Percentiles rank a stretch among this genome's conserved stretches.
These are phyloP conservation scores for Phytophthora vignae DNA, from an alignment of 352 stramenopile genomes.

Conservation along the genomic window DNA sequence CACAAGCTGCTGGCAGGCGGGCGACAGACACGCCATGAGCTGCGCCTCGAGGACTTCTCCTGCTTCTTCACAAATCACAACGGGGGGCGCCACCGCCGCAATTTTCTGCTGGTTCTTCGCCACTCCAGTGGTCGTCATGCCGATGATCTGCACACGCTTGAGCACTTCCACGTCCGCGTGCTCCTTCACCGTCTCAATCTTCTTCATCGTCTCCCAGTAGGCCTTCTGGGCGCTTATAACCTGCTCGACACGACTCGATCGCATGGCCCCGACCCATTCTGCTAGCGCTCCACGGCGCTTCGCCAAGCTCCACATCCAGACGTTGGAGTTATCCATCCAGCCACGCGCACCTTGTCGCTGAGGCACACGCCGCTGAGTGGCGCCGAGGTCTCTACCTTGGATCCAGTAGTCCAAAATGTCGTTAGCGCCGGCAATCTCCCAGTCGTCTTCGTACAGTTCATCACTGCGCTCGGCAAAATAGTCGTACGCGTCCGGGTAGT, in stretches of 20 bases:
- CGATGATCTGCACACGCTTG: constrained; percentile 63
- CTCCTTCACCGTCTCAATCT: constrained; percentile 41
- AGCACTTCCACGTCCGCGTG: constrained; percentile 43
- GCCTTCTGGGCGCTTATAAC: constrained; percentile 42
- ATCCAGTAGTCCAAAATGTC: constrained; percentile 57
- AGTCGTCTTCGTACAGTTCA: constrained; percentile 37
- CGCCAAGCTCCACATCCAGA: constrained; percentile 43
- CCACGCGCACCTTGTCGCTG: constrained; percentile 12
- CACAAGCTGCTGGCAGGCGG: constrained; percentile 80
- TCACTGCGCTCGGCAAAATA: constrained; percentile 36
- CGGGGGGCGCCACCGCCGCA: constrained; percentile 52
- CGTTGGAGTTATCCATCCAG: constrained; percentile 32
- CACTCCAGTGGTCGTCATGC: constrained; percentile 86
- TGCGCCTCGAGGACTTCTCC: constrained; percentile 88
- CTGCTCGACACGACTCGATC: constrained; percentile 25
- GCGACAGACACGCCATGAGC: constrained; percentile 64
- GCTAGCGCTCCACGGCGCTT: constrained; percentile 35
- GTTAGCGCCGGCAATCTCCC: constrained; percentile 41
- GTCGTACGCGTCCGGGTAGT: constrained; percentile 40
- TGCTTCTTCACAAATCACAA: constrained; percentile 91
- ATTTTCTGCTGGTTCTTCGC: constrained; percentile 79
- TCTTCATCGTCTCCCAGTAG: constrained; percentile 37
- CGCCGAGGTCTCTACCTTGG: constrained; percentile 28
- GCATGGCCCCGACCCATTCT: constrained; percentile 33
- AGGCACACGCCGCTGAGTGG: constrained; percentile 6